Evolutionary conservation across 169 alveolate genomes (phyloP).

Genomic region (Pseudocohnilembus persalinus): DNA sequence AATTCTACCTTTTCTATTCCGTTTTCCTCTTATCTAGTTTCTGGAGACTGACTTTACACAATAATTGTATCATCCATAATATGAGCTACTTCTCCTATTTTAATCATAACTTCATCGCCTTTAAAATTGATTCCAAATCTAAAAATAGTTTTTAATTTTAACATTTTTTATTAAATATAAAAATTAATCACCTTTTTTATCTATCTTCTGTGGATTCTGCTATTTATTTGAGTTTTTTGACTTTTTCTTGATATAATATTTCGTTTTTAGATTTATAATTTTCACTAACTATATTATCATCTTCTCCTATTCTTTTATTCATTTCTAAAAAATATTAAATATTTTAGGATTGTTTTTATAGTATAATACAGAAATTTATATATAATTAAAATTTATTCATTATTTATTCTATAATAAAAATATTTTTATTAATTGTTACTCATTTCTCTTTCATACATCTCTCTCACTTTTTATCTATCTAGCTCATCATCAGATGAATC

Average conservation of each 20-base stretch:
- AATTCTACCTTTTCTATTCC: not conserved
- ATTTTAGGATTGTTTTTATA: too few relatives aligned
- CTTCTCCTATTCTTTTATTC: not conserved
- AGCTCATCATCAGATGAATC: too few relatives aligned
- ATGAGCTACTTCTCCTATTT: not conserved
- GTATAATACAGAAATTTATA: too few relatives aligned
- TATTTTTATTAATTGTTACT: too few relatives aligned
- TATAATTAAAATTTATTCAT: too few relatives aligned
- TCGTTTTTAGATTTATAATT: slow-evolving; percentile 16
- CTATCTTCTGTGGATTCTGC: slow-evolving; percentile 15
- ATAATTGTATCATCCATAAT: slow-evolving; percentile 6
- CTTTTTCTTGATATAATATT: not conserved
- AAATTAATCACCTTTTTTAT: not conserved
- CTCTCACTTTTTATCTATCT: too few relatives aligned
- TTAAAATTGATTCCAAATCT: slow-evolving; percentile 12
- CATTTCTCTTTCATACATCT: too few relatives aligned
- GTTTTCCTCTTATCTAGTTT: not conserved
- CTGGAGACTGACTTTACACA: not conserved
- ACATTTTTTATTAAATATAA: too few relatives aligned
- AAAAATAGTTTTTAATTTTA: not conserved
- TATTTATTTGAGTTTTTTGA: not conserved
- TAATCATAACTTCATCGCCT: slow-evolving; percentile 2
- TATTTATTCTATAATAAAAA: too few relatives aligned
- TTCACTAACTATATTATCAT: not conserved
- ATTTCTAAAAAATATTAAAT: too few relatives aligned